A percentile compares a stretch with the other conserved stretches of the same genome.
phyloP scores from a whole-genome alignment of 176 grass and related monocot species.

The Zea luxurians region DNA sequence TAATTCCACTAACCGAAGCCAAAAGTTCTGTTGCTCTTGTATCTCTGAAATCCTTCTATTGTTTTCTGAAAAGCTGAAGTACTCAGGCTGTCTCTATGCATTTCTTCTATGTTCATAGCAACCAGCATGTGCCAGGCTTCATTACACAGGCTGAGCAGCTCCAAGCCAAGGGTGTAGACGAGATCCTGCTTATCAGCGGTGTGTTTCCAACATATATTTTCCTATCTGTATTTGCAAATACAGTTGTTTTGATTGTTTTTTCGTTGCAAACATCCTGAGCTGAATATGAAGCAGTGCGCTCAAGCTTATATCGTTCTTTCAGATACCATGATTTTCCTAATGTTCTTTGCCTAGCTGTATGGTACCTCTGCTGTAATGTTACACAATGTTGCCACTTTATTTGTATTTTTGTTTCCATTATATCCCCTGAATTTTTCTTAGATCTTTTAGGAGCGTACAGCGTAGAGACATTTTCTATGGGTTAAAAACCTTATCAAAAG shows the following conservation, averaged over 20 bases:
- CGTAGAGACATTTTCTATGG: not conserved
- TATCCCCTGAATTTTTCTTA: not conserved
- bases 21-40: not conserved
- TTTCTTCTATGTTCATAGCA: conserved; percentile 51
- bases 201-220: not conserved
- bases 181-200: conserved; percentile 87
- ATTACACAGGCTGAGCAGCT: conserved; percentile 80
- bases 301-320: too few species aligned
- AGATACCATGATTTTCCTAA: too few species aligned
- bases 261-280: too few species aligned
- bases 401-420: too few species aligned
- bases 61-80: conserved; percentile 16
- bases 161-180: conserved; percentile 91
- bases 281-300: too few species aligned
- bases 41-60: not conserved
- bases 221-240: not conserved
- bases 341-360: too few species aligned
- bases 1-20: not conserved
- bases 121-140: conserved; percentile 92
- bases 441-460: not conserved
- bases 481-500: not conserved
- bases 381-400: too few species aligned
- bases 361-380: too few species aligned
- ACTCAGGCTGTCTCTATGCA: conserved; percentile 10
- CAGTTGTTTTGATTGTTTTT: conserved; percentile 4